Conservation (phyloP, 1,284 basidiomycete species). For the Volvariella volvacea region DNA sequence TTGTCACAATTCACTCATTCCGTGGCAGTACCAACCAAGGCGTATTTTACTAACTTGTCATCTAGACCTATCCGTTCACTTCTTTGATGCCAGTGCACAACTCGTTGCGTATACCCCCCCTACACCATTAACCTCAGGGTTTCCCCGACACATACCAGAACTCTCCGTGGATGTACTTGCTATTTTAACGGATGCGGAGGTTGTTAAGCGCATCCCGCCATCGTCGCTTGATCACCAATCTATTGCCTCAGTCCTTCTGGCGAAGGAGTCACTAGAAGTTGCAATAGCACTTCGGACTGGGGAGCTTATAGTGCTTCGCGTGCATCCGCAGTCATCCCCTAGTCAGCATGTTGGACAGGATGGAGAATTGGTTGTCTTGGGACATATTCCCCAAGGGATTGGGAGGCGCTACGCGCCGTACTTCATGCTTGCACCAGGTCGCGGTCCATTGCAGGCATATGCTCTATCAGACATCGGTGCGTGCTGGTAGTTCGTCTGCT, state of each 20-base stretch:
- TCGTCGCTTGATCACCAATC: constrained; percentile 25
- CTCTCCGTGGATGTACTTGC: constrained; percentile 56
- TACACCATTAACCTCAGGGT: constrained; percentile 42
- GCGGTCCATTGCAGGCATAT: constrained; percentile 44
- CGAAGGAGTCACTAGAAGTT: constrained; percentile 63
- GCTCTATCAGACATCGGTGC: constrained; percentile 67
- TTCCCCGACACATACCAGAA: constrained; percentile 54
- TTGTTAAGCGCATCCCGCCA: constrained; percentile 26
- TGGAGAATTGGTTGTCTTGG: constrained; percentile 41
- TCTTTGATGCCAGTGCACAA: constrained; percentile 66
- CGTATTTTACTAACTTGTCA: constrained; percentile 67
- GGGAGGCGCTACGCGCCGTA: constrained; percentile 53
- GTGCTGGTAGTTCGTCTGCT: constrained; percentile 13
- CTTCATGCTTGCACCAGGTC: constrained; percentile 48
- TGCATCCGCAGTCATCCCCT: constrained; percentile 22
- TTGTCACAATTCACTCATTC: constrained; percentile 7
- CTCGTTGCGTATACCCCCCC: constrained; percentile 45
- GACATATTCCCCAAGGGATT: constrained; percentile 30
- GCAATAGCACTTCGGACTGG: constrained; percentile 58
- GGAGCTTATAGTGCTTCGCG: constrained; percentile 59
- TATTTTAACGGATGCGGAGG: constrained; percentile 39
- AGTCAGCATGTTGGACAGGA: constrained; percentile 24
- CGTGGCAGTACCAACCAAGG: constrained; percentile 52
- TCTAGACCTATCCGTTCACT: constrained; percentile 57
- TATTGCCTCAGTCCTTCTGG: constrained; percentile 53